Evolutionary conservation across 345 rosid genomes (phyloP).

Genomic region (Odontarrhena argentea): DNA sequence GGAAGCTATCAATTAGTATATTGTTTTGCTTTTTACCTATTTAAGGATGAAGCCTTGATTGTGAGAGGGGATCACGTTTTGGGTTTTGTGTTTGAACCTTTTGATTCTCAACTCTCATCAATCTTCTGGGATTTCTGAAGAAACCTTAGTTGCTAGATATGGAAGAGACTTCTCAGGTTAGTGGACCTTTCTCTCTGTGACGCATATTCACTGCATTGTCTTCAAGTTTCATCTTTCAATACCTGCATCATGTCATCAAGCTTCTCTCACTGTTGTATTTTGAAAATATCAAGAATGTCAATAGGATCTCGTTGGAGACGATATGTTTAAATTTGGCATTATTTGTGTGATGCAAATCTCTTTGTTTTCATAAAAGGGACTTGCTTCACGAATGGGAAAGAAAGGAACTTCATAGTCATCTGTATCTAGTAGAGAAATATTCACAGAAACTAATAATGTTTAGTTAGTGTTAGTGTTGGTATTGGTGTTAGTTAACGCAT

Average conservation of each 20-base stretch:
- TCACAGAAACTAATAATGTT: background rate
- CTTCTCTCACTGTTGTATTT: background rate
- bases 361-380: background rate
- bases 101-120: slow-evolving; percentile 6
- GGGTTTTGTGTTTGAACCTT: slow-evolving; percentile 10
- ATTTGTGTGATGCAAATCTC: slow-evolving; percentile 6
- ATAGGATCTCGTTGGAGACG: slow-evolving; percentile 8
- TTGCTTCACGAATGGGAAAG: background rate
- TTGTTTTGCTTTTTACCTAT: too few species aligned
- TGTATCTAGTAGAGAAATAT: slow-evolving; percentile 7
- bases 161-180: slow-evolving; percentile 45
- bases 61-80: slow-evolving; percentile 21
- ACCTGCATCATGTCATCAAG: background rate
- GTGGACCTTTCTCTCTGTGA: slow-evolving; percentile 27
- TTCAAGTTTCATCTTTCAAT: slow-evolving; percentile 4
- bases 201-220: slow-evolving; percentile 5
- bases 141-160: slow-evolving; percentile 13
- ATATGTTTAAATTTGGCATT: slow-evolving; percentile 6
- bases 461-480: slow-evolving; percentile 12
- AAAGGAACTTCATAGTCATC: background rate
- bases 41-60: background rate
- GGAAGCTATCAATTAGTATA: too few species aligned
- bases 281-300: slow-evolving; percentile 18
- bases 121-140: slow-evolving; percentile 25
- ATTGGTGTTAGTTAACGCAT: slow-evolving; percentile 11